These are phyloP conservation scores for Fusarium floridanum DNA, from an alignment of 2,329 filamentous ascomycete genomes.

Conservation along the genomic window DNA sequence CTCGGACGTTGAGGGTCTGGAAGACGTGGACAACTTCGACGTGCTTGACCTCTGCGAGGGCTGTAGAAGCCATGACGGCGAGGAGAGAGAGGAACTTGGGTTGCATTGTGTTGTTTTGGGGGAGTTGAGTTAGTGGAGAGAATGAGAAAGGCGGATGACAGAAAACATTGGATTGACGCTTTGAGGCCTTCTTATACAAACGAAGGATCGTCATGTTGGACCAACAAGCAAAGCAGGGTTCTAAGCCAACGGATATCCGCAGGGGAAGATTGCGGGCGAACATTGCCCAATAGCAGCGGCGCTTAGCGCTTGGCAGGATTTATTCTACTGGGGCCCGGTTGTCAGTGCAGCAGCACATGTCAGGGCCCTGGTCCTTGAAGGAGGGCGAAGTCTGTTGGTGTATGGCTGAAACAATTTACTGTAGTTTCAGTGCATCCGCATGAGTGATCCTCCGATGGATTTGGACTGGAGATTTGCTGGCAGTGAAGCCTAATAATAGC, in stretches of 20 bases:
- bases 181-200: conserved; percentile 2
- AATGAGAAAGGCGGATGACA: not conserved
- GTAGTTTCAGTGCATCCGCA: not conserved
- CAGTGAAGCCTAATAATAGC: not conserved
- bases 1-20: conserved; percentile 25
- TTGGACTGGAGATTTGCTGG: not conserved
- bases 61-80: conserved; percentile 19
- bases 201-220: not conserved
- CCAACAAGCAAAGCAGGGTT: not conserved
- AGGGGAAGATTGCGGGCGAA: not conserved
- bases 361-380: not conserved
- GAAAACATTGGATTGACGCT: too few species aligned
- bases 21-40: conserved; percentile 34
- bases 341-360: not conserved
- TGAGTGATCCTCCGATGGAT: not conserved
- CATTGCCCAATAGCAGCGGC: not conserved
- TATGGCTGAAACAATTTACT: not conserved
- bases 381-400: not conserved
- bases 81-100: conserved; percentile 17
- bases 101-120: conserved; percentile 14
- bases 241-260: not conserved
- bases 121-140: not conserved
- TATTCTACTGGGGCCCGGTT: not conserved
- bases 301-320: not conserved
- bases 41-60: conserved; percentile 4